A percentile compares a stretch with the other conserved stretches of the same genome.
Conservation (phyloP, 2,329 filamentous ascomycete genomes). For the Colletotrichum chlorophyti region DNA sequence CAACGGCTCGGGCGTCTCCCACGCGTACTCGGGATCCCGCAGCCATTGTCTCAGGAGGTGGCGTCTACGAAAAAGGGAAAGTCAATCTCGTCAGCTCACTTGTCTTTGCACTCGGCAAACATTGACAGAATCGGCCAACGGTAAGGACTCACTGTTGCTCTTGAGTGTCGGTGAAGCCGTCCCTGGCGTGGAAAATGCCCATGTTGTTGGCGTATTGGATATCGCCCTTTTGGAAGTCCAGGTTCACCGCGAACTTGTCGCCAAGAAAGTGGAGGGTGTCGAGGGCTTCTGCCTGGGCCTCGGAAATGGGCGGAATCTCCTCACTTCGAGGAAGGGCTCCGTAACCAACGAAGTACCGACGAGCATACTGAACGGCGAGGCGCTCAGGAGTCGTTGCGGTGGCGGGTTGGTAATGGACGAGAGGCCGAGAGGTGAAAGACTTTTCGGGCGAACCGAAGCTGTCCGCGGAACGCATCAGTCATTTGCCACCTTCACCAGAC, state of each 20-base stretch:
- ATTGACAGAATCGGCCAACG: not conserved
- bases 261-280: conserved; percentile 58
- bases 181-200: conserved; percentile 59
- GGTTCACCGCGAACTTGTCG: conserved; percentile 50
- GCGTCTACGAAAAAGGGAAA: conserved; percentile 44
- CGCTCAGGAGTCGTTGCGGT: conserved; percentile 54
- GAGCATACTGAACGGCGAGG: conserved; percentile 65
- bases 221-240: conserved; percentile 57
- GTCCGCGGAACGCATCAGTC: not conserved
- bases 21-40: conserved; percentile 55
- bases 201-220: conserved; percentile 65
- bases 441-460: conserved; percentile 59
- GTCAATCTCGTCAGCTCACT: conserved; percentile 12
- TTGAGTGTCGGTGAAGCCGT: conserved; percentile 52
- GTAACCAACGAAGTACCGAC: conserved; percentile 65
- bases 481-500: not conserved
- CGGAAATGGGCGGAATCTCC: conserved; percentile 62
- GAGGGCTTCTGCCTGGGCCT: conserved; percentile 59
- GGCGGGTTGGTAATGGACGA: conserved; percentile 62
- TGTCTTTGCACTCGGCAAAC: conserved; percentile 27
- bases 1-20: conserved; percentile 53
- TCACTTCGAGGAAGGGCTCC: conserved; percentile 57
- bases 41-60: conserved; percentile 59
- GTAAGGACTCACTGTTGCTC: conserved; percentile 50
- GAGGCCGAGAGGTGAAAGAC: conserved; percentile 55